Conservation (phyloP, 2,329 filamentous ascomycete species). For the Colletotrichum tofieldiae region DNA sequence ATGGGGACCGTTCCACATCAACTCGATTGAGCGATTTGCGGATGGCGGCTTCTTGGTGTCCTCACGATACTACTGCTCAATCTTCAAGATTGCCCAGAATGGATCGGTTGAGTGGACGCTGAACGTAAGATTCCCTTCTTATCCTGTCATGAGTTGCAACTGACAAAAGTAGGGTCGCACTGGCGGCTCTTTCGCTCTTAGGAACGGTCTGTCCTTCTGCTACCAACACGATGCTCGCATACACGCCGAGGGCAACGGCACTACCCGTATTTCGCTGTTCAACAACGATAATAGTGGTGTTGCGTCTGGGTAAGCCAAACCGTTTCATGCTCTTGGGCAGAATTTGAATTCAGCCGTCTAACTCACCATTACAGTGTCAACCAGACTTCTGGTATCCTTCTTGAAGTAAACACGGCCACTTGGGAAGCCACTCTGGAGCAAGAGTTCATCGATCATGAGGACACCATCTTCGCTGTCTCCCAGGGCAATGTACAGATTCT, state of each 20-base stretch:
- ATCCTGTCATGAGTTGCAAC: accelerated
- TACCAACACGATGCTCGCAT: conserved; percentile 56
- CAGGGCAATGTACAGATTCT: conserved; percentile 68
- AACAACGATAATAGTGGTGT: conserved; percentile 53
- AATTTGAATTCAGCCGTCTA: not conserved
- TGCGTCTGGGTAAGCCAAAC: conserved; percentile 9
- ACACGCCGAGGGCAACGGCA: conserved; percentile 43
- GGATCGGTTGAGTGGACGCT: conserved; percentile 48
- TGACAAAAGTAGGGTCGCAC: conserved; percentile 21
- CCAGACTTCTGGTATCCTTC: conserved; percentile 46
- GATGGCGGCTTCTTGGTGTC: conserved; percentile 70
- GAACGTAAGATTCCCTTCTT: conserved; percentile 8
- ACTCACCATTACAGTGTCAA: conserved; percentile 31
- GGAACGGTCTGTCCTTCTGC: conserved; percentile 50
- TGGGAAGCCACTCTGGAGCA: conserved; percentile 49
- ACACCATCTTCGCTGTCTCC: conserved; percentile 61
- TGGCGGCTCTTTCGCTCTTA: conserved; percentile 38
- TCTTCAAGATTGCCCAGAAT: conserved; percentile 58
- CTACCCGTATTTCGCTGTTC: conserved; percentile 51
- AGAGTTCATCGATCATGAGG: conserved; percentile 42
- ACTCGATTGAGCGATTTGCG: conserved; percentile 67
- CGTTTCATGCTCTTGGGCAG: too few species aligned
- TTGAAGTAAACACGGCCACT: conserved; percentile 47
- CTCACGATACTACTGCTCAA: conserved; percentile 62
- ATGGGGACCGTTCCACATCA: conserved; percentile 73